Evolutionary conservation across 1,284 basidiomycete genomes (phyloP).

Genomic region (Hortiboletus rubellus): DNA sequence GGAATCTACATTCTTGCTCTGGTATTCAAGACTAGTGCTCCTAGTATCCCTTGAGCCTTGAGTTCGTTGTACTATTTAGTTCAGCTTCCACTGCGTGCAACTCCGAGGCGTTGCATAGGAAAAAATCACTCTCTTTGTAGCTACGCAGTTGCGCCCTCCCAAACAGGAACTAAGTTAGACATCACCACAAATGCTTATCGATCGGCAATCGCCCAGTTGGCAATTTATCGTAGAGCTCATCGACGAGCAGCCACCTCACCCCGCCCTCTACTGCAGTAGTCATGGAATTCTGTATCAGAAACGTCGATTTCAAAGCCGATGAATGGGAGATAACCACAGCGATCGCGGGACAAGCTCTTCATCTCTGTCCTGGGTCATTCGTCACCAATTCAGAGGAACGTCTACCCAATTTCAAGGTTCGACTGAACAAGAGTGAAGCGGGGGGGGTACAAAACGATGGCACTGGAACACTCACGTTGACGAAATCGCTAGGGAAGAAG

Average conservation of each 20-base stretch:
- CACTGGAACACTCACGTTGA: slow-evolving; percentile 50
- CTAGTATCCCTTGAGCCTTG: not conserved
- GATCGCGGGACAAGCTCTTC: slow-evolving; percentile 52
- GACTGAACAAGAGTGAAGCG: slow-evolving; percentile 46
- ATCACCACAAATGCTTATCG: slow-evolving; percentile 3
- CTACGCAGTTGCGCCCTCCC: not conserved
- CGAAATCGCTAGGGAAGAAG: slow-evolving; percentile 40
- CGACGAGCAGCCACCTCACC: slow-evolving; percentile 1
- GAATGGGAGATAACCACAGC: slow-evolving; percentile 56
- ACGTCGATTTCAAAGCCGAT: slow-evolving; percentile 48
- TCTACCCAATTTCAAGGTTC: slow-evolving; percentile 57
- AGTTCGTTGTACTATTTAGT: slow-evolving; percentile 3
- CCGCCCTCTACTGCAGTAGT: not conserved
- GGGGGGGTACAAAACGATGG: slow-evolving; percentile 62
- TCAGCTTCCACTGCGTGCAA: not conserved
- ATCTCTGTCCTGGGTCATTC: slow-evolving; percentile 44
- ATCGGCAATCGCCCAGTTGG: not conserved
- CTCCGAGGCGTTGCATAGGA: no score
- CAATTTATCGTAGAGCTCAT: not conserved
- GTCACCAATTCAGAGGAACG: slow-evolving; percentile 39
- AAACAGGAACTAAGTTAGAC: slow-evolving; percentile 6
- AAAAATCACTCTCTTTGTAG: not conserved
- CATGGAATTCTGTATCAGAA: slow-evolving; percentile 55
- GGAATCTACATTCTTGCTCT: not conserved
- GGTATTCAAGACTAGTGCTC: not conserved